Conservation (phyloP, 2,329 filamentous ascomycete genomes). For the Microdochium trichocladiopsis region DNA sequence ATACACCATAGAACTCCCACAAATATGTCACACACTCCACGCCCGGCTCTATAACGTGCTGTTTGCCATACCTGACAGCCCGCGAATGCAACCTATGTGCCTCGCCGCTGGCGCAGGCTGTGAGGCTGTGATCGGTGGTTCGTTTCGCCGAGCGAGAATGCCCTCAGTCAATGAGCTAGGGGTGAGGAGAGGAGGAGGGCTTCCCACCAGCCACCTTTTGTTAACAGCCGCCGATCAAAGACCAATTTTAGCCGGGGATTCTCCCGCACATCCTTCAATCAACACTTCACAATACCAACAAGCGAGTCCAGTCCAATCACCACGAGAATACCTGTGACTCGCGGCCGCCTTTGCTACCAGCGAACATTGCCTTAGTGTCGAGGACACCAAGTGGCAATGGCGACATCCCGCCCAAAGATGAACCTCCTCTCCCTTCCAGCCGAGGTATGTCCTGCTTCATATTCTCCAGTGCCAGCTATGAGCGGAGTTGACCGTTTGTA, state of each 20-base stretch:
- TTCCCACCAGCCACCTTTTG: not conserved
- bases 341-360: not conserved
- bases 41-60: too few relatives aligned
- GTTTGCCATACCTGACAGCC: too few relatives aligned
- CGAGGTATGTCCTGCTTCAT: not conserved
- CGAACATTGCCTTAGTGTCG: not conserved
- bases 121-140: too few relatives aligned
- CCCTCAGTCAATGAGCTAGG: not conserved
- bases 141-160: too few relatives aligned
- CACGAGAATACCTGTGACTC: not conserved
- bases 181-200: not conserved
- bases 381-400: not conserved
- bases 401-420: not conserved
- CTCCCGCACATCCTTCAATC: not conserved
- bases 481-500: not conserved
- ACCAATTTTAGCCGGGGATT: not conserved
- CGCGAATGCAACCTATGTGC: too few relatives aligned
- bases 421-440: not conserved
- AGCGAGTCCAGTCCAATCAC: not conserved
- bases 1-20: too few relatives aligned
- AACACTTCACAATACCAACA: not conserved
- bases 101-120: not conserved
- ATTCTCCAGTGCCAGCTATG: not conserved
- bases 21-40: too few relatives aligned
- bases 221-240: not conserved